These are phyloP conservation scores for Canariomyces notabilis DNA, from an alignment of 2,329 filamentous ascomycete species.

Conservation along the genomic window DNA sequence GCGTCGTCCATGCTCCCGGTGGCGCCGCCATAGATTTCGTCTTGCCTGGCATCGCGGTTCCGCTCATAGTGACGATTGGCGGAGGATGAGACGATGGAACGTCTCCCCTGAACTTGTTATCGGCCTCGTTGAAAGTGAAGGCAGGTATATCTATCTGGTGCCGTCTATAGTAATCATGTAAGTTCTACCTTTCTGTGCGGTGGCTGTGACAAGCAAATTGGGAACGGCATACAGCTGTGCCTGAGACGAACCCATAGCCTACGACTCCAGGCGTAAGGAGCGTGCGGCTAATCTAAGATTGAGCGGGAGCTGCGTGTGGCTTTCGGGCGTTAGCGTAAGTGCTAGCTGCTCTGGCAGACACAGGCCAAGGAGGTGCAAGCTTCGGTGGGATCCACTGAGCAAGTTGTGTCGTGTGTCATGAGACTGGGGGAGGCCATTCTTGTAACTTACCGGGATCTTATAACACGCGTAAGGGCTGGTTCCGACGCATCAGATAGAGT, in stretches of 20 bases:
- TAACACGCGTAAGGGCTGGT: conserved; percentile 32
- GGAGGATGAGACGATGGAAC: conserved; percentile 38
- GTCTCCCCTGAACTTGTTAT: conserved; percentile 45
- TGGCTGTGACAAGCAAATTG: conserved; percentile 18
- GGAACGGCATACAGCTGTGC: conserved; percentile 46
- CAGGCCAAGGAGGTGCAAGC: conserved; percentile 30
- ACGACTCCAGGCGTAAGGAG: conserved; percentile 31
- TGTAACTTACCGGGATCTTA: conserved; percentile 39
- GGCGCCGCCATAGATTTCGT: conserved; percentile 43
- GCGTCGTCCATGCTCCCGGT: conserved; percentile 51
- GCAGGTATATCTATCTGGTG: conserved; percentile 46
- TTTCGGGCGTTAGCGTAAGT: conserved; percentile 37
- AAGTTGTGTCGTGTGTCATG: conserved; percentile 35
- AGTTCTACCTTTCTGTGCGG: conserved; percentile 30
- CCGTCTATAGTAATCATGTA: conserved; percentile 37
- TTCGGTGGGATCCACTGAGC: conserved; percentile 29
- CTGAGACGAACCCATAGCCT: conserved; percentile 48
- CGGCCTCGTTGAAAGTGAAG: conserved; percentile 44
- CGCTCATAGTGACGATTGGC: conserved; percentile 46
- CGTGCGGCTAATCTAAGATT: conserved; percentile 35
- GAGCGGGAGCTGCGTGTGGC: conserved; percentile 32
- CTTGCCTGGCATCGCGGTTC: conserved; percentile 44
- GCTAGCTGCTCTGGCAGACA: conserved; percentile 26
- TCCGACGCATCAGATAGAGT: conserved; percentile 28
- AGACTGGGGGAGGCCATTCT: conserved; percentile 29